Evolutionary conservation across 1,284 basidiomycete genomes (phyloP), one percentile per base, ranked within the genome.

Genomic region (Sporisorium scitamineum): DNA sequence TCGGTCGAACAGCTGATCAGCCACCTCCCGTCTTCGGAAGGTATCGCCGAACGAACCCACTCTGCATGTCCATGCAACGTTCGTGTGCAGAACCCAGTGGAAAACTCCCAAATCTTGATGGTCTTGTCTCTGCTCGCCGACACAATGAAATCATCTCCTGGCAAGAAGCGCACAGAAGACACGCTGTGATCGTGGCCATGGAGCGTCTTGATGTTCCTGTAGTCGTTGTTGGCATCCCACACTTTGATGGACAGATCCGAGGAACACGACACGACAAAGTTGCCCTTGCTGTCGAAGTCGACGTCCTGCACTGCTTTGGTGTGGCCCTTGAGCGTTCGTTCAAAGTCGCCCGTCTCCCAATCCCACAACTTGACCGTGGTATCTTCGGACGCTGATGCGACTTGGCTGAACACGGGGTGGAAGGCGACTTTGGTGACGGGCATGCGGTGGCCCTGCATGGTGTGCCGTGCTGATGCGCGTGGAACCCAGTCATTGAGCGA

Each of bases 331-430:
- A 96, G 87, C 9, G 94, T 95, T 66, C 93, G 87, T 85, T 96
- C 94, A 81, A 95, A 92, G 76, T 95, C 94, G 27, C 94, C 94
- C 41, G 92, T 92, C 84, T 96, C 94, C 94, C 94, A 96, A 84
- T 96, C 94, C 94, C 94, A 95, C 55, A 96, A 90, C 87, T 95
- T 95, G 79, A 95, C 89, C 2, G 91, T 94, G 39, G 92, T 89
- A 83, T 96, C 94, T 82, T 95, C 94, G 78, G 92, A 93, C 6
- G 93, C 93, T 31, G 91, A 92, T 11, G 92, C 94, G 32, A 95
- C 86, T 16, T 93, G 88, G 42, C 91, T 93, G 87, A 93, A 95
- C 31, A 90, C 88, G 0, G 94, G 94, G 84, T 96, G 94, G 85
- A 96, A 96, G 3, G 92, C 90, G 45, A 95, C 90, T 48, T 90